Conservation (phyloP, 495 filamentous ascomycete genomes). For the Podospora pseudoanserina region DNA sequence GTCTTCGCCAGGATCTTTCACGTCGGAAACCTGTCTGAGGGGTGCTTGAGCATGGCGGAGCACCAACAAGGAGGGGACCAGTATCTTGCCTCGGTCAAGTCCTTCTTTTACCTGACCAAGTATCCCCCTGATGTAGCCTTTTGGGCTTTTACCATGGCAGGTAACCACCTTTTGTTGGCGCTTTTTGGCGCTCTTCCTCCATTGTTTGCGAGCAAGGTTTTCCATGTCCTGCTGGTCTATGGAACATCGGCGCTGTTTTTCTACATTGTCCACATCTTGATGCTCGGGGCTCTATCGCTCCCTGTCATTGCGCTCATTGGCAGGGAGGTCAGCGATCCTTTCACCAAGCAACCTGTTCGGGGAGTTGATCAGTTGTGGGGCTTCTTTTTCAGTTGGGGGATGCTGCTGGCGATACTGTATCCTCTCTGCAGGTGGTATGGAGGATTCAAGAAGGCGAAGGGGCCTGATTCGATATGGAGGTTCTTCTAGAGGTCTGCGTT, state of each 20-base stretch:
- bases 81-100: conserved; percentile 28
- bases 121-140: conserved; percentile 39
- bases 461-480: conserved; percentile 33
- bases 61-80: conserved; percentile 23
- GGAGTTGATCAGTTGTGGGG: conserved; percentile 29
- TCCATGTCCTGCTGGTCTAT: conserved; percentile 28
- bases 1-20: conserved; percentile 27
- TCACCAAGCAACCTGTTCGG: conserved; percentile 6
- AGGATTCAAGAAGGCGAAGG: conserved; percentile 27
- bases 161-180: conserved; percentile 31
- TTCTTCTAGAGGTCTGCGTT: conserved; percentile 26
- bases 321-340: conserved; percentile 9
- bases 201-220: conserved; percentile 14
- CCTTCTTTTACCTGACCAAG: conserved; percentile 39
- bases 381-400: conserved; percentile 19
- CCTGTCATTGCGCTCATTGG: conserved; percentile 15
- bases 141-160: conserved; percentile 32
- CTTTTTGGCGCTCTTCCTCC: conserved; percentile 26
- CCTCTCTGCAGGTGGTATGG: conserved; percentile 32
- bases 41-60: conserved; percentile 33
- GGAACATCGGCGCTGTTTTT: conserved; percentile 39
- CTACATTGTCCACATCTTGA: conserved; percentile 28
- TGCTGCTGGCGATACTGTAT: conserved; percentile 27
- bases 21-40: conserved; percentile 35
- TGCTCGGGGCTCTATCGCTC: conserved; percentile 19